Conservation (phyloP, 371 early-diverging fungal species). For the Blastocladiella emersonii region DNA sequence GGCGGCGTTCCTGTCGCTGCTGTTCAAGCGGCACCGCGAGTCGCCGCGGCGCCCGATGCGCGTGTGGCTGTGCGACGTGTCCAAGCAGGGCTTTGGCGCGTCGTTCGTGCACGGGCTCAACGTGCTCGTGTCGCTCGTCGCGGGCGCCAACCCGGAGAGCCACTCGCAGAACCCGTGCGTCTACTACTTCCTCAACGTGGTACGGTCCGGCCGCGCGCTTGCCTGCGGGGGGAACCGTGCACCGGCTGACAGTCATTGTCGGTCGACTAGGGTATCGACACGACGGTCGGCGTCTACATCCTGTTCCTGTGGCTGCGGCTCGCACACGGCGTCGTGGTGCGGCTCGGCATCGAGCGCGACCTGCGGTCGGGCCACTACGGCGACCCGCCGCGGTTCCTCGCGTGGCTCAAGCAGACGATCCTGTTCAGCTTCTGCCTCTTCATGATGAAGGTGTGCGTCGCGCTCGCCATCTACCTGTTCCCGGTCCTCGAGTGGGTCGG, state of each 20-base stretch:
- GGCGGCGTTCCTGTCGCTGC: background rate
- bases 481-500: background rate
- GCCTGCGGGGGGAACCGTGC: no score
- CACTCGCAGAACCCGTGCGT: conserved; percentile 1
- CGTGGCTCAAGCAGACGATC: conserved; percentile 2
- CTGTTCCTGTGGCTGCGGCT: background rate
- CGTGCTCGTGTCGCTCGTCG: conserved; percentile 1
- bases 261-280: conserved; percentile 1
- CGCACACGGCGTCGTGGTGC: background rate
- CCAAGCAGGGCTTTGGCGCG: conserved; percentile 5
- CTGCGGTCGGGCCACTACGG: background rate
- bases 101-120: conserved; percentile 1
- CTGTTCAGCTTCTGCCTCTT: background rate
- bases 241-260: no score
- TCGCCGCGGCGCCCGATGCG: background rate
- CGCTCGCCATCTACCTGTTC: background rate
- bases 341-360: background rate
- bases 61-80: background rate
- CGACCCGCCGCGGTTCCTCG: background rate
- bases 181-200: background rate
- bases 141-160: background rate
- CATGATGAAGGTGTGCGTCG: conserved; percentile 6
- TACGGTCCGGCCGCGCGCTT: no score
- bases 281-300: conserved; percentile 3
- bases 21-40: conserved; percentile 1